Evolutionary conservation across 108 stramenopile genomes (phyloP).

Genomic region (Skeletonema grethae): DNA sequence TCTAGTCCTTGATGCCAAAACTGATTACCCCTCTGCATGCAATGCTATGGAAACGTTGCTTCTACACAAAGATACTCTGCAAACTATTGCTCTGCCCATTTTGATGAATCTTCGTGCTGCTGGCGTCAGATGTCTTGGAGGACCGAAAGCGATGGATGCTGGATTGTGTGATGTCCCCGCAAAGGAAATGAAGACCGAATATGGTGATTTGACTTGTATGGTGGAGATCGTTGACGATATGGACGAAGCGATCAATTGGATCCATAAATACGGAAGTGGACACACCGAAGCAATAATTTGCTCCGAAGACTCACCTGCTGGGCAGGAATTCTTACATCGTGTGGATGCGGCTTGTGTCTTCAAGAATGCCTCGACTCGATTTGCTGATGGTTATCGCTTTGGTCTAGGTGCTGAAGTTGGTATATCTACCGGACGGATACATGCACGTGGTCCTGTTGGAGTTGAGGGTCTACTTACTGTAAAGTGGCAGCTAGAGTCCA

Average conservation of each 20-base stretch:
- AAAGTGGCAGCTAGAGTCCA: conserved; percentile 92
- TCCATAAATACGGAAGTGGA: conserved; percentile 90
- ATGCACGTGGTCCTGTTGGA: conserved; percentile 96
- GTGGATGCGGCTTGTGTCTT: conserved; percentile 98
- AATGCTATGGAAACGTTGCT: conserved; percentile 98
- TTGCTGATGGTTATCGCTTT: conserved; percentile 98
- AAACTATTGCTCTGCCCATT: conserved; percentile 60
- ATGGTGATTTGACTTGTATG: conserved; percentile 89
- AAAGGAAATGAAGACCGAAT: conserved; percentile 84
- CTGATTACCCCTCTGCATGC: conserved; percentile 98
- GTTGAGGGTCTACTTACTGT: conserved; percentile 97
- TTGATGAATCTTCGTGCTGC: conserved; percentile 80
- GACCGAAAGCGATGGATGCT: conserved; percentile 77
- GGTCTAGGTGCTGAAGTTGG: conserved; percentile 99
- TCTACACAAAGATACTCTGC: conserved; percentile 81
- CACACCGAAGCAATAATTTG: conserved; percentile 97
- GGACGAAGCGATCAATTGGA: conserved; percentile 94
- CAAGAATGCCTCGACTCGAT: conserved; percentile 97
- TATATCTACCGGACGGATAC: conserved; percentile 96
- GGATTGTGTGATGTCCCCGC: conserved; percentile 78
- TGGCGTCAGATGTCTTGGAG: conserved; percentile 90
- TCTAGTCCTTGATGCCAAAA: conserved; percentile 93
- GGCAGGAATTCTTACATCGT: conserved; percentile 83
- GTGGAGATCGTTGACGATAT: conserved; percentile 93
- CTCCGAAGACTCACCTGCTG: conserved; percentile 75